Evolutionary conservation across 768 basidiomycete genomes (phyloP), one percentile per base, ranked within the genome.

Genomic region (Cystoderma amianthinum): DNA sequence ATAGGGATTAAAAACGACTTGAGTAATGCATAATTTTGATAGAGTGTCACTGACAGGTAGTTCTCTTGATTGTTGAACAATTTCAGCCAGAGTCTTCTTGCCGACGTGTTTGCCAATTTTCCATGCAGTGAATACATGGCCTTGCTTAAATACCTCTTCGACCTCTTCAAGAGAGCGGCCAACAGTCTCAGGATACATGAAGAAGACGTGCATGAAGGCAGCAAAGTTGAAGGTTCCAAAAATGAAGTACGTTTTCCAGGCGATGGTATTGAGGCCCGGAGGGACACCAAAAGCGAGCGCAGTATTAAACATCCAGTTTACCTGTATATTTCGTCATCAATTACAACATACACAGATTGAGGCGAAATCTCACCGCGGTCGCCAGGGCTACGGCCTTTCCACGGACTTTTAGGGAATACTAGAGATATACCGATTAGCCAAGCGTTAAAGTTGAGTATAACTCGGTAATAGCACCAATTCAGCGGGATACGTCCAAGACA

Each of bases 101-200:
- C 83, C 83, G 18, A 81, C 76, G 24, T 77, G 59, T 46, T 71
- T 69, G 28, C 68, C 67, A 47, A 85, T 71, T 45, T 70, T 72
- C 85, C 86, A 88, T 4, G 86, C 84, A 13, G 77, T 67, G 61
- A 82, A 88, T 22, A 60, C 55, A 49, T 88, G 76, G 0, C 82
- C 83, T 49, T 80, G 74, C 4, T 65, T 61, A 65, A 89, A 88
- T 48, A 88, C 74, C 4, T 80, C 85, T 54, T 89, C 86, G 32
- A 88, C 71, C 58, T 89, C 85, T 59, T 89, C 86, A 6, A 89
- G 72, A 2, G 81, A 75, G 0, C 82, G 71, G 3, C 78, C 78
- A 11, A 78, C 78, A 2, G 84, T 85, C 60, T 88, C 86, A 10
- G 85, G 86, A 71, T 76, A 88, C 71, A 82, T 81, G 72, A 88